A percentile compares a stretch with the other conserved stretches of the same genome.
Conservation (phyloP, 108 stramenopile genomes). For the Nitzschia palea region DNA sequence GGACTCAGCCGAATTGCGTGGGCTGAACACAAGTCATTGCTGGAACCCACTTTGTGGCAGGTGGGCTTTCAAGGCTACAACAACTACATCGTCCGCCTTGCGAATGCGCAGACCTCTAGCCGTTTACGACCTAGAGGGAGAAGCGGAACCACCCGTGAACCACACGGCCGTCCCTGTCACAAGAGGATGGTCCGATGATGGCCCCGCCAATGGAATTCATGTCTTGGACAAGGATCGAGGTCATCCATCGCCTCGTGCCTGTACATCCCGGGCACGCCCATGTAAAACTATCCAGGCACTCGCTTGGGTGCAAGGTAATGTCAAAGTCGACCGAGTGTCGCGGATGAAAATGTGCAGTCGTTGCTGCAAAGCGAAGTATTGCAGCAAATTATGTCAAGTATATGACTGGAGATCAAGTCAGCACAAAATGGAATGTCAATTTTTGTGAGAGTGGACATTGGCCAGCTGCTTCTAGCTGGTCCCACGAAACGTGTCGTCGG, state of each 20-base stretch:
- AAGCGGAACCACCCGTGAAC: constrained; percentile 9
- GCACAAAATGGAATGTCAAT: constrained; percentile 88
- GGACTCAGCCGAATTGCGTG: constrained; percentile 49
- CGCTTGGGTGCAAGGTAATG: constrained; percentile 22
- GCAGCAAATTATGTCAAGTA: constrained; percentile 86
- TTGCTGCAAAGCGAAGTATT: constrained; percentile 88
- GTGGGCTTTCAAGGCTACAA: constrained; percentile 80
- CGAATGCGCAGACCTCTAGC: constrained; percentile 32
- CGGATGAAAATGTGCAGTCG: constrained; percentile 93
- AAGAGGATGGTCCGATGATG: neutral
- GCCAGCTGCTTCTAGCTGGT: constrained; percentile 10
- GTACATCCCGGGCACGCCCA: neutral
- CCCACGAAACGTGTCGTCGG: neutral
- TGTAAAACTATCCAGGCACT: constrained; percentile 25
- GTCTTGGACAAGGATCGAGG: neutral
- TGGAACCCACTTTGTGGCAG: constrained; percentile 88
- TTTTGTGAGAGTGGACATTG: constrained; percentile 49
- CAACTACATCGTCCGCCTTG: constrained; percentile 7
- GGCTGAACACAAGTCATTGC: constrained; percentile 79
- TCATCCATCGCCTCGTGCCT: neutral
- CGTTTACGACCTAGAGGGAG: constrained; percentile 11
- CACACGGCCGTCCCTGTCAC: neutral
- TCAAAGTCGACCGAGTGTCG: constrained; percentile 54
- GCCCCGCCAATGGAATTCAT: neutral
- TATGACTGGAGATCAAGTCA: constrained; percentile 90